Conservation (phyloP, 306 rosid genomes). For the Aeschynomene evenia region DNA sequence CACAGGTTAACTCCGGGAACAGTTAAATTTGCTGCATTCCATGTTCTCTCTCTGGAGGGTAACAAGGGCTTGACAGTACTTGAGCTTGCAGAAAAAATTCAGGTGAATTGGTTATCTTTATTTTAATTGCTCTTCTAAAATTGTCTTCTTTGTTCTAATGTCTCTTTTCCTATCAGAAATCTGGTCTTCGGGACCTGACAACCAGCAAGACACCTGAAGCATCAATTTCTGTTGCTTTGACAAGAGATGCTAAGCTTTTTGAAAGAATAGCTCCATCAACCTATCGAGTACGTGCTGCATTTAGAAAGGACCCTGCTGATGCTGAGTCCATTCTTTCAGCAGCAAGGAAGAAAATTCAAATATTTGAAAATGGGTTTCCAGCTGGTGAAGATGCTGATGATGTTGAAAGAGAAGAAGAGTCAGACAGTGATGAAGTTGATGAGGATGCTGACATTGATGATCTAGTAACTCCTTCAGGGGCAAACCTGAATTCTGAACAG, state of each 20-base stretch:
- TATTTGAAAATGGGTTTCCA: conserved; percentile 91
- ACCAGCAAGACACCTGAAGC: conserved; percentile 99
- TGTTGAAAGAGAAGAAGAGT: conserved; percentile 91
- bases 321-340: conserved; percentile 84
- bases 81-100: conserved; percentile 98
- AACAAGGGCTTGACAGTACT: conserved; percentile 83
- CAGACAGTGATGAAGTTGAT: conserved; percentile 93
- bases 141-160: conserved; percentile 21
- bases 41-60: conserved; percentile 95
- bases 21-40: conserved; percentile 97
- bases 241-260: conserved; percentile 95
- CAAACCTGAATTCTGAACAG: conserved; percentile 49
- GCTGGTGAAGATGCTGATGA: conserved; percentile 87
- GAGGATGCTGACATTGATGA: conserved; percentile 96
- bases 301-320: conserved; percentile 87
- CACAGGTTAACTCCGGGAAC: conserved; percentile 99
- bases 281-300: conserved; percentile 89
- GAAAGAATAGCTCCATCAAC: conserved; percentile 99
- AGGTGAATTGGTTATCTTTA: conserved; percentile 47
- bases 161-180: conserved; percentile 58
- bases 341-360: conserved; percentile 92
- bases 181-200: conserved; percentile 97
- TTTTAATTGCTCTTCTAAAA: neutral
- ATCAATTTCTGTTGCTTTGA: conserved; percentile 97
- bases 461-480: conserved; percentile 54